These are phyloP conservation scores for Afroboletus lepidellus DNA, from an alignment of 1,284 basidiomycete species.

Conservation along the genomic window DNA sequence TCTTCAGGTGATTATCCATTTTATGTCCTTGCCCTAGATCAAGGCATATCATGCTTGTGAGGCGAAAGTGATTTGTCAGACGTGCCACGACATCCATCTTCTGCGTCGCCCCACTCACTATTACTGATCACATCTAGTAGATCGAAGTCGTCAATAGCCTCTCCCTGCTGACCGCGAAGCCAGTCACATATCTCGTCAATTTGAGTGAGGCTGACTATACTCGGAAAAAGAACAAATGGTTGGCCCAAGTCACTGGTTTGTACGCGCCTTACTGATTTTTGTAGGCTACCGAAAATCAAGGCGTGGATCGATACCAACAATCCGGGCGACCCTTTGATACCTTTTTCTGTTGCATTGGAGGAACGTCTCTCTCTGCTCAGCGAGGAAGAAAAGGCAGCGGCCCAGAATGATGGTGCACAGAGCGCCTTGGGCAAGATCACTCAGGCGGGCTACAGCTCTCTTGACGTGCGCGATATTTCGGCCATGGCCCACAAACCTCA, in stretches of 20 bases:
- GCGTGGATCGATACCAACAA: conserved; percentile 98
- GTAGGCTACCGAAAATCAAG: conserved; percentile 94
- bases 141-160: conserved; percentile 95
- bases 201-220: conserved; percentile 94
- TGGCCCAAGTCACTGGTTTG: conserved; percentile 8
- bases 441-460: conserved; percentile 82
- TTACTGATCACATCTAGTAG: conserved; percentile 44
- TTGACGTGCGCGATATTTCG: conserved; percentile 57
- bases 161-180: conserved; percentile 92
- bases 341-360: conserved; percentile 96
- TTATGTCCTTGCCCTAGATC: conserved; percentile 43
- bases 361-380: conserved; percentile 78
- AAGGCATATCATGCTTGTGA: conserved; percentile 61
- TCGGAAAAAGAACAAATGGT: conserved; percentile 99
- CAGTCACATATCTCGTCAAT: conserved; percentile 98
- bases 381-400: conserved; percentile 73
- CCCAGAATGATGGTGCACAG: conserved; percentile 72
- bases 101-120: conserved; percentile 1
- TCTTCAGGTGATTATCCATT: conserved; percentile 21
- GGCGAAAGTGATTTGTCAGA: conserved; percentile 65
- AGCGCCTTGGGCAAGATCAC: conserved; percentile 90
- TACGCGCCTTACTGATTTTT: not conserved
- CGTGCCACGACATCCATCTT: conserved; percentile 50
- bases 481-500: not conserved
- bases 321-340: conserved; percentile 93